Percentiles rank a stretch among this genome's conserved stretches.
phyloP scores from a whole-genome alignment of 176 grass and related monocot genomes.

The Eleusine coracana region DNA sequence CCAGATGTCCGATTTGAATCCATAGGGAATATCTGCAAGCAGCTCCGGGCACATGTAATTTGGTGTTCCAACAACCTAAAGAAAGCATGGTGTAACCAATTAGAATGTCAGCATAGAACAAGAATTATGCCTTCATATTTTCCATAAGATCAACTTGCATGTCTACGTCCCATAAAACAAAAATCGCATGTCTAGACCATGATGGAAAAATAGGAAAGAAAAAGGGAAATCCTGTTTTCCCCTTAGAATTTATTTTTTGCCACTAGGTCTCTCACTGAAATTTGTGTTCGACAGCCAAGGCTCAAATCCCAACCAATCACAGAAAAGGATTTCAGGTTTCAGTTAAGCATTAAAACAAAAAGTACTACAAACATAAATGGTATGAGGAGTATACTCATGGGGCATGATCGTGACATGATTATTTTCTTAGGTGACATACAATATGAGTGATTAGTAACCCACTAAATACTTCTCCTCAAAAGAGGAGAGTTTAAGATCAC shows the following conservation, averaged over 20 bases:
- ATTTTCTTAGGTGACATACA: not conserved
- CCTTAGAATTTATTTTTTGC: not conserved
- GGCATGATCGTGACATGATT: not conserved
- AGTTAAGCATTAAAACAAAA: not conserved
- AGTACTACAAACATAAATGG: constrained; percentile 13
- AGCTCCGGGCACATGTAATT: constrained; percentile 99
- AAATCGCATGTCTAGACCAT: not conserved
- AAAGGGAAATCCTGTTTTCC: too few species aligned
- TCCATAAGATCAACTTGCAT: constrained; percentile 15
- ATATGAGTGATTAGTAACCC: not conserved
- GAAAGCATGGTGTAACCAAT: not conserved
- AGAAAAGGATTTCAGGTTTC: not conserved
- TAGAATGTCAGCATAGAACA: constrained; percentile 1
- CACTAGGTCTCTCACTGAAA: not conserved
- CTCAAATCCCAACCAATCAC: not conserved
- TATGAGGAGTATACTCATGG: not conserved
- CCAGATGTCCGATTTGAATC: constrained; percentile 99
- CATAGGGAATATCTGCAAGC: constrained; percentile 96
- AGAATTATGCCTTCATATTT: not conserved
- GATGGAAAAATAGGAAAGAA: not conserved
- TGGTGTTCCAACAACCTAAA: constrained; percentile 97
- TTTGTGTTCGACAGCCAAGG: not conserved
- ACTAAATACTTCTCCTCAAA: constrained; percentile 4
- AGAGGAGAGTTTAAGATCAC: constrained; percentile 1
- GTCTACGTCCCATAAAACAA: not conserved